phyloP scores from a whole-genome alignment of 345 rosid genomes.

The Populus simonii region DNA sequence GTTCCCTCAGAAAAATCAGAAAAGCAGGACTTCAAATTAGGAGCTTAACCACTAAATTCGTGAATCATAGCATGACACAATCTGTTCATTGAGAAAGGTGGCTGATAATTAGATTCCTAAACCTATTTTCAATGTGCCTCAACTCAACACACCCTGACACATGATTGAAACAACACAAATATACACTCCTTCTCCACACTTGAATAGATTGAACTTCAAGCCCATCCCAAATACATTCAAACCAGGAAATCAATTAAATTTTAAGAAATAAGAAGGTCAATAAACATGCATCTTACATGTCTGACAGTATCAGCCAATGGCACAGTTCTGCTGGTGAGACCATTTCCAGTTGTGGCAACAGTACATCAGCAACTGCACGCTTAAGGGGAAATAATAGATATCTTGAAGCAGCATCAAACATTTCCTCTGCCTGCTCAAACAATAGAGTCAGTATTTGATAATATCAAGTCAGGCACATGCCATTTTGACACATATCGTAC shows the following conservation, averaged over 20 bases:
- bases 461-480: constrained; percentile 2
- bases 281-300: constrained; percentile 54
- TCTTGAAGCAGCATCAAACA: constrained; percentile 96
- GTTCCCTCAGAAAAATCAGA: not conserved
- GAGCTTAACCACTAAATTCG: not conserved
- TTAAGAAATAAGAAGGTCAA: constrained; percentile 11
- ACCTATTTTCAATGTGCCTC: too few relatives aligned
- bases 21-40: not conserved
- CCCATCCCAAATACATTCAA: not conserved
- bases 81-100: too few relatives aligned
- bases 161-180: not conserved
- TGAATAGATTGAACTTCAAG: not conserved
- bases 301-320: constrained; percentile 83
- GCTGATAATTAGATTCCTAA: not conserved
- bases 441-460: constrained; percentile 6
- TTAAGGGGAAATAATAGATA: constrained; percentile 88
- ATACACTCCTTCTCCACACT: not conserved
- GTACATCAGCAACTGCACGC: constrained; percentile 91
- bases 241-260: not conserved
- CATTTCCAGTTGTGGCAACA: constrained; percentile 74
- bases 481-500: constrained; percentile 32
- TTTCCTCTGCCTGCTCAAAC: constrained; percentile 75
- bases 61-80: not conserved
- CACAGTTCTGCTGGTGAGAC: constrained; percentile 85
- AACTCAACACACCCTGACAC: too few relatives aligned